A percentile compares a stretch with the other conserved stretches of the same genome.
Conservation (phyloP, 2,329 filamentous ascomycete genomes). For the Didymella arachidicola region DNA sequence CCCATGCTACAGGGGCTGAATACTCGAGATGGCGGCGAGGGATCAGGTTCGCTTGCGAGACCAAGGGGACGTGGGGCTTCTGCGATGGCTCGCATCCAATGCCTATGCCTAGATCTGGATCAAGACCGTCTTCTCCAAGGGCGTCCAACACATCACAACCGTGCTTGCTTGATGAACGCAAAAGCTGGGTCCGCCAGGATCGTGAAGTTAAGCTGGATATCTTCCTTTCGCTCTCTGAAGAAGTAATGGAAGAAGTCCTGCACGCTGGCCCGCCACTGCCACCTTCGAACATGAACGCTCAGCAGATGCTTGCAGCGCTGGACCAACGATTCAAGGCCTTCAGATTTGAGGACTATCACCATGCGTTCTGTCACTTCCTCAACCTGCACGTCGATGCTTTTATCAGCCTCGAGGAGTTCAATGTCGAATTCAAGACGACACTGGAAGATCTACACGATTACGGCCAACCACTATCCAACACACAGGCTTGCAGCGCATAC, state of each 20-base stretch:
- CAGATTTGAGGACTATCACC: conserved; percentile 48
- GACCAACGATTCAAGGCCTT: conserved; percentile 40
- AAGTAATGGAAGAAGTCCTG: conserved; percentile 50
- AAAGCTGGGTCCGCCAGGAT: conserved; percentile 47
- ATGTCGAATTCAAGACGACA: conserved; percentile 43
- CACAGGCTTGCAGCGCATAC: conserved; percentile 49
- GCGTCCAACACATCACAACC: conserved; percentile 36
- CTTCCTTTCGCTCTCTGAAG: conserved; percentile 47
- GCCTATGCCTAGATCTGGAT: conserved; percentile 46
- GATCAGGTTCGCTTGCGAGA: conserved; percentile 41
- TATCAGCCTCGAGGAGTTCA: conserved; percentile 44
- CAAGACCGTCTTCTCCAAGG: conserved; percentile 30
- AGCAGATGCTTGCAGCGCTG: conserved; percentile 44
- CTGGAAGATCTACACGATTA: conserved; percentile 47
- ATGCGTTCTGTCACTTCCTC: conserved; percentile 49
- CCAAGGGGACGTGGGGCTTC: conserved; percentile 45
- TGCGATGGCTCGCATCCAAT: conserved; percentile 43
- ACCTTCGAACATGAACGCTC: conserved; percentile 41
- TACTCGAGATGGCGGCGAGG: conserved; percentile 46
- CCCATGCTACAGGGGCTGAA: conserved; percentile 40
- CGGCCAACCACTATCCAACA: conserved; percentile 44
- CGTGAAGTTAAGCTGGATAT: conserved; percentile 49
- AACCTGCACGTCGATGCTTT: conserved; percentile 49
- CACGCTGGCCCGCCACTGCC: conserved; percentile 46
- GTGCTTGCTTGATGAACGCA: conserved; percentile 44